These are phyloP conservation scores for Yamadazyma blattariae DNA, from an alignment of 1,139 yeast species.

Conservation along the genomic window DNA sequence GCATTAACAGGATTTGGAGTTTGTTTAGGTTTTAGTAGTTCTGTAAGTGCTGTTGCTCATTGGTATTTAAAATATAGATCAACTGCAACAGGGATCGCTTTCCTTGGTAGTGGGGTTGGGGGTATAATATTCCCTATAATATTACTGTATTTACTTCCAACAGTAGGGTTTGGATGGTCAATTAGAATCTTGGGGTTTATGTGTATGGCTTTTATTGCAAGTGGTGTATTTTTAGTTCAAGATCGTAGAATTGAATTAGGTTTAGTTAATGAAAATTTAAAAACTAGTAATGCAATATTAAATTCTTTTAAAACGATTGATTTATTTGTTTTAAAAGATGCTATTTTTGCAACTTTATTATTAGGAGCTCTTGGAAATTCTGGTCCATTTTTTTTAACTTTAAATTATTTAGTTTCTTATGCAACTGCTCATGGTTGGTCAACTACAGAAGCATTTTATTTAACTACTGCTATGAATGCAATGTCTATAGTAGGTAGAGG, in stretches of 20 bases:
- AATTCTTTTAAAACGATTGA: conserved; percentile 19
- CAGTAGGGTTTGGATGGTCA: conserved; percentile 30
- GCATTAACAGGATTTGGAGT: conserved; percentile 24
- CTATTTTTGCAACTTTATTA: conserved; percentile 19
- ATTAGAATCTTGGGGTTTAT: conserved; percentile 23
- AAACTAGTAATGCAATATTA: conserved; percentile 4
- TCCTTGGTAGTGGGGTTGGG: conserved; percentile 29
- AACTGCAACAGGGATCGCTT: conserved; percentile 23
- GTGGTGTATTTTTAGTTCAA: conserved; percentile 16
- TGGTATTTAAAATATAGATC: conserved; percentile 22
- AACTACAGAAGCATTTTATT: conserved; percentile 19
- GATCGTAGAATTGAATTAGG: conserved; percentile 23
- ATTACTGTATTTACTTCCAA: conserved; percentile 19
- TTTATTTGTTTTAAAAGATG: conserved; percentile 19
- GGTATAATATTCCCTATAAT: conserved; percentile 26
- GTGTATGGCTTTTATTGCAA: conserved; percentile 14
- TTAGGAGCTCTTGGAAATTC: conserved; percentile 20
- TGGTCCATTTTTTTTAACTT: conserved; percentile 19
- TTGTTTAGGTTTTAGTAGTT: conserved; percentile 24
- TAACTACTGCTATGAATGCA: conserved; percentile 27
- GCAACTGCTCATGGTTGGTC: conserved; percentile 26
- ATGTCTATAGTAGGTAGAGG: conserved; percentile 29
- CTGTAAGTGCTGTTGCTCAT: conserved; percentile 23
- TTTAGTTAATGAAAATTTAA: background rate
- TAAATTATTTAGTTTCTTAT: conserved; percentile 27